Conservation (phyloP, 1,284 basidiomycete species). For the Papiliotrema fonsecae region DNA sequence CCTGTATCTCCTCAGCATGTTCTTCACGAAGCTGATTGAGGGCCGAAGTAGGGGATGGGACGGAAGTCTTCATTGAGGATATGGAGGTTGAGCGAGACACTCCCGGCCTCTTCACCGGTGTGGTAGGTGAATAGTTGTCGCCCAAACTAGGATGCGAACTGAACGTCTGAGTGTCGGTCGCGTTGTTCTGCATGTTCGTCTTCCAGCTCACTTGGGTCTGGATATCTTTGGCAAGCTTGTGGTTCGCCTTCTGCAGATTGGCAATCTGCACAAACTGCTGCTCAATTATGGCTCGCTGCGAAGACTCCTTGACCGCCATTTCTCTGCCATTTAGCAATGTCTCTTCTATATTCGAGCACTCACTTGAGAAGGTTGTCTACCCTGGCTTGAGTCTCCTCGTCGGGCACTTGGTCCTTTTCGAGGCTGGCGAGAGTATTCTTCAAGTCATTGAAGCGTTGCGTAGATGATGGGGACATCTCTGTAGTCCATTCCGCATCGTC, state of each 20-base stretch:
- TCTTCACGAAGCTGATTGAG: conserved; percentile 21
- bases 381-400: background rate
- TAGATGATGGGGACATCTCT: background rate
- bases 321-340: conserved; percentile 8
- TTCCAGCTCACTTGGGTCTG: conserved; percentile 11
- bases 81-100: background rate
- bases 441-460: conserved; percentile 1
- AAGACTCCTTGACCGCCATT: conserved; percentile 31
- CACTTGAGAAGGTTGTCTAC: conserved; percentile 16
- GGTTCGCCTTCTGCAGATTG: conserved; percentile 17
- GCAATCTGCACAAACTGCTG: conserved; percentile 36
- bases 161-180: no score
- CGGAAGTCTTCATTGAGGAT: background rate
- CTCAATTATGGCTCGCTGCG: conserved; percentile 28
- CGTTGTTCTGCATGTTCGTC: background rate
- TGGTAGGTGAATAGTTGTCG: background rate
- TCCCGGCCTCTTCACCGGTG: background rate
- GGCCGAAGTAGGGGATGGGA: conserved; percentile 1
- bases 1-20: conserved; percentile 30
- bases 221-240: conserved; percentile 23
- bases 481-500: background rate
- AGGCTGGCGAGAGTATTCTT: background rate
- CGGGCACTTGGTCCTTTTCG: background rate
- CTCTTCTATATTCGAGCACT: conserved; percentile 5
- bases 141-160: background rate